Percentiles rank a stretch among this genome's conserved stretches.
Conservation (phyloP, 1,284 basidiomycete species). For the Apiotrichum akiyoshidainum region DNA sequence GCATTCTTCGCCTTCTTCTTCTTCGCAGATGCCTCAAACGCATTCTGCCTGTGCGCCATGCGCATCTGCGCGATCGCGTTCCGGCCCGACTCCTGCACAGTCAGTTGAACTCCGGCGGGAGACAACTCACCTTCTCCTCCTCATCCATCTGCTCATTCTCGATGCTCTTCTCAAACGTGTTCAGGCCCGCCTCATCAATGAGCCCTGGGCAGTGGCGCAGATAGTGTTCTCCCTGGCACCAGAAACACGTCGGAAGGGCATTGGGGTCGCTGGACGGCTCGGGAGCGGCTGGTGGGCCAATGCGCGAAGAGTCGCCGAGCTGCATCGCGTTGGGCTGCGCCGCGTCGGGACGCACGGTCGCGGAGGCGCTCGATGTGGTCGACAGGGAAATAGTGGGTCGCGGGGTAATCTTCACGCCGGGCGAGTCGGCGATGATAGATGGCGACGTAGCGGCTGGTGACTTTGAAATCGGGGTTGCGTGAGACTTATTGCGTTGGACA, state of each 20-base stretch:
- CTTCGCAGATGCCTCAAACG: background rate
- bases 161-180: background rate
- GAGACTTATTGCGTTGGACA: too few species aligned
- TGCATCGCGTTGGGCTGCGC: slow-evolving; percentile 5
- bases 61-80: slow-evolving; percentile 8
- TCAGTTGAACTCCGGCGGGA: background rate
- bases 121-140: slow-evolving; percentile 11
- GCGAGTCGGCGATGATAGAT: too few species aligned
- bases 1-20: background rate
- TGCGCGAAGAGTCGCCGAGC: slow-evolving; percentile 18
- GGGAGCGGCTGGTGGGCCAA: background rate
- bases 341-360: background rate
- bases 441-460: too few species aligned
- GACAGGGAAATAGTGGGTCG: background rate
- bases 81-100: slow-evolving; percentile 4
- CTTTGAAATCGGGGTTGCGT: too few species aligned
- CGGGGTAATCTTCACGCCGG: too few species aligned
- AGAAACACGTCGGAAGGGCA: slow-evolving; percentile 4
- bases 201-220: slow-evolving; percentile 13
- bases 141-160: background rate
- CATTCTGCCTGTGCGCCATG: slow-evolving; percentile 1
- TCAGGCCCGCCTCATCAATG: background rate
- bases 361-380: background rate
- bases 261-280: background rate
- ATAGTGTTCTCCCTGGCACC: slow-evolving; percentile 11